Base-by-base conservation (phyloP, 2,329 filamentous ascomycete genomes). In the Paraphaeosphaeria minitans region DNA sequence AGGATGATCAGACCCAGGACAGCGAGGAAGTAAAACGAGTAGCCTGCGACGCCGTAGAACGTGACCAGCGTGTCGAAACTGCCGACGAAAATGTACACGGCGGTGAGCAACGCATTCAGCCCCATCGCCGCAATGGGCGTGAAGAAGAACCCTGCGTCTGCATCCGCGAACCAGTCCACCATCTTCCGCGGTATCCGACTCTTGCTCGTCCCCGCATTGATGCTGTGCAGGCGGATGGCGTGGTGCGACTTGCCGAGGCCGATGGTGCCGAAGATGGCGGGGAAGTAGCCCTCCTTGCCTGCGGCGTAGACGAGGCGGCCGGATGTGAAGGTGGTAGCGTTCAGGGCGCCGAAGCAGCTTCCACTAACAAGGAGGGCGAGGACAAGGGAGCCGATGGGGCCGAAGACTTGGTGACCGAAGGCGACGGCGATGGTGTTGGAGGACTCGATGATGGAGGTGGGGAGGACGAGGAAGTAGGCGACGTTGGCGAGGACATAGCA, bases 1-100 rank as follows among this genome's bases (percentile, higher is more conserved):
- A 99, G 82, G 53, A 99, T 86, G 61, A 99, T 97, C 50, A 99
- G 83, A 0, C 95, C 95, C 0, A 99, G 85, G 0, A 99, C 95
- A 0, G 94, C 96, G 56, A 96, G 81, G 77, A 99, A 99, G 80
- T 99, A 99, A 75, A 99, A 99, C 0, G 92, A 92, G 76, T 99
- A 99, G 14, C 93, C 93, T 0, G 95, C 95, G 13, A 99, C 95
- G 57, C 95, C 95, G 79, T 98, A 98, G 75, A 99, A 99, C 0
- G 95, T 98, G 57, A 98, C 85, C 2, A 99, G 85, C 0, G 94
- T 97, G 53, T 87, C 84, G 74, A 99, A 98, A 75, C 97, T 92
- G 77, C 95, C 95, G 5, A 96, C 87, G 2, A 90, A 71, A 61
- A 97, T 88, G 79, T 98, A 99, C 1, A 84, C 80, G 3, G 85